Conservation (phyloP, 1,284 basidiomycete species). For the Ustilago sp. region DNA sequence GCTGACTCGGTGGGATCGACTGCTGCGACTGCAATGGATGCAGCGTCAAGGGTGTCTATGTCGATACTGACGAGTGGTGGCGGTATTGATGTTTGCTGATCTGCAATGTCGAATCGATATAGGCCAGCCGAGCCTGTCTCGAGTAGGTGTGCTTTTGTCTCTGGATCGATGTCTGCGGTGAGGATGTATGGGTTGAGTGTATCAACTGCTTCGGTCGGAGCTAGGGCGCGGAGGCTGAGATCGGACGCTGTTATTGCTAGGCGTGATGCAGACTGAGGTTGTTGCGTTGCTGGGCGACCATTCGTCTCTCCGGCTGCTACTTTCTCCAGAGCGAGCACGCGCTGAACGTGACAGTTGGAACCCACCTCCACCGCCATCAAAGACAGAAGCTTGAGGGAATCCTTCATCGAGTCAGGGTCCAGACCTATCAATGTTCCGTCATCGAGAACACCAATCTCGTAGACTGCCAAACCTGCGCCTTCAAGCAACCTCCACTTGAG, state of each 20-base stretch:
- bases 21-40: conserved; percentile 11
- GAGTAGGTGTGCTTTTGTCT: conserved; percentile 8
- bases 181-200: conserved; percentile 27
- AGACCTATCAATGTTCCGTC: conserved; percentile 66
- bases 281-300: not conserved
- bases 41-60: not conserved
- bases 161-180: conserved; percentile 8
- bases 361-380: conserved; percentile 62
- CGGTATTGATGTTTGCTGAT: conserved; percentile 31
- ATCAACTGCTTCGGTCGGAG: conserved; percentile 11
- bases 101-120: conserved; percentile 41
- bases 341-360: conserved; percentile 40
- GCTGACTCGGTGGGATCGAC: conserved; percentile 22
- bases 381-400: conserved; percentile 58
- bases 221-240: conserved; percentile 33
- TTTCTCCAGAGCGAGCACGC: conserved; percentile 39
- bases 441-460: conserved; percentile 68
- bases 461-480: conserved; percentile 64
- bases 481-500: conserved; percentile 68
- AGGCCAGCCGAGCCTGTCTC: conserved; percentile 19
- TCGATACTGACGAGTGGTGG: conserved; percentile 11
- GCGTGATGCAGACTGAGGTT: not conserved
- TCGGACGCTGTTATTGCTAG: conserved; percentile 15
- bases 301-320: not conserved
- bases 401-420: conserved; percentile 57